Conservation (phyloP, 2,329 filamentous ascomycete genomes). For the Sporothrix brasiliensis region DNA sequence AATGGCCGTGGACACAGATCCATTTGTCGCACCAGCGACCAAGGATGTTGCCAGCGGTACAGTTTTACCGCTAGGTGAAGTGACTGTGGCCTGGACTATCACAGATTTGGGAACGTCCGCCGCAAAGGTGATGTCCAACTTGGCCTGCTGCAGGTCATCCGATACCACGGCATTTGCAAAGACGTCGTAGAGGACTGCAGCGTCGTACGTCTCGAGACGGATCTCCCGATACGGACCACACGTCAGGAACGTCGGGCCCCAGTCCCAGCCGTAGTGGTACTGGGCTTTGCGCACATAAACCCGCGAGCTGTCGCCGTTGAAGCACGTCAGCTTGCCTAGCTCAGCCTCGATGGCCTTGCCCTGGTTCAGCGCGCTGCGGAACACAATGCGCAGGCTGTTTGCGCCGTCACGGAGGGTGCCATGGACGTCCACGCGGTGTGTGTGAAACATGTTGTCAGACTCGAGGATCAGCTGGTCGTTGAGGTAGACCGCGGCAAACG, state of each 20-base stretch:
- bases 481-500: conserved; percentile 71
- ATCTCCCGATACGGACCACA: conserved; percentile 75
- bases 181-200: conserved; percentile 55
- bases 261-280: conserved; percentile 77
- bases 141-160: conserved; percentile 75
- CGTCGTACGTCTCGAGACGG: conserved; percentile 71
- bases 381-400: conserved; percentile 65
- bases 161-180: conserved; percentile 87
- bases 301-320: conserved; percentile 66
- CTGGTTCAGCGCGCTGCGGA: conserved; percentile 65
- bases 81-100: neutral
- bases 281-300: conserved; percentile 66
- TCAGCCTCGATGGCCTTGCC: conserved; percentile 65
- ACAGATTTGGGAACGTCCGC: neutral
- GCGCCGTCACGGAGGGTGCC: conserved; percentile 52
- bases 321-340: conserved; percentile 64
- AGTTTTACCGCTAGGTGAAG: neutral
- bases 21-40: neutral
- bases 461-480: conserved; percentile 70
- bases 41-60: neutral
- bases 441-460: conserved; percentile 78
- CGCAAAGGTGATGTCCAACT: conserved; percentile 65
- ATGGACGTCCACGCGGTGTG: conserved; percentile 67
- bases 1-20: conserved; percentile 67
- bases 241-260: conserved; percentile 68